These are phyloP conservation scores for Hymenotorrendiella dingleyae DNA, from an alignment of 2,329 filamentous ascomycete genomes.

Conservation along the genomic window DNA sequence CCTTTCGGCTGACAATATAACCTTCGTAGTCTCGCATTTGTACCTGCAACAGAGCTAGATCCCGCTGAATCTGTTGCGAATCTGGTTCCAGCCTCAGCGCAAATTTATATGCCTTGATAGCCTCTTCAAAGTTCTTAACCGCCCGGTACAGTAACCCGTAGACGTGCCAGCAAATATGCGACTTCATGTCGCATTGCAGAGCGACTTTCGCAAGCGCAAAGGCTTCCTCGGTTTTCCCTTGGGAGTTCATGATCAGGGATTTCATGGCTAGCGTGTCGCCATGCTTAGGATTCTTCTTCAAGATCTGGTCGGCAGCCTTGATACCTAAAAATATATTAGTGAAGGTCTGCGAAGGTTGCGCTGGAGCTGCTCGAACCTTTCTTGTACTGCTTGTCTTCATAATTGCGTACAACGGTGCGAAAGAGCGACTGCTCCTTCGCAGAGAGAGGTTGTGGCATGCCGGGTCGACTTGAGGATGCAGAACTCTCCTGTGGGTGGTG, in stretches of 20 bases:
- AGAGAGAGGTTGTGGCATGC: conserved; percentile 67
- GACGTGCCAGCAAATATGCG: conserved; percentile 98
- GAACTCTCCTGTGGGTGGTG: no score
- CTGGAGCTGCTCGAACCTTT: conserved; percentile 45
- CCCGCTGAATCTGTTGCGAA: conserved; percentile 86
- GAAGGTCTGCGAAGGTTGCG: conserved; percentile 5
- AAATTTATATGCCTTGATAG: conserved; percentile 98
- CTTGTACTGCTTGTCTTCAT: conserved; percentile 99
- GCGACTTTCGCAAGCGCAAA: conserved; percentile 90
- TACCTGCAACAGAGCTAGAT: conserved; percentile 86
- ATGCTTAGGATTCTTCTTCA: conserved; percentile 91
- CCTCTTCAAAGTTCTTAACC: conserved; percentile 97
- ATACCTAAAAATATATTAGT: conserved; percentile 48
- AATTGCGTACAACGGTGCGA: conserved; percentile 87
- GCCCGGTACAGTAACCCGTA: conserved; percentile 91
- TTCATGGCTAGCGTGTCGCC: conserved; percentile 99
- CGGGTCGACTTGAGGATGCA: conserved; percentile 11
- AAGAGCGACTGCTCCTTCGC: conserved; percentile 94
- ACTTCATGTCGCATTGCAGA: conserved; percentile 95
- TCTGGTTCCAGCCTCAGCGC: conserved; percentile 91
- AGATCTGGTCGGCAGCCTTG: conserved; percentile 93
- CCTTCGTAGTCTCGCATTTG: conserved; percentile 96
- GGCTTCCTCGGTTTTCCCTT: conserved; percentile 88
- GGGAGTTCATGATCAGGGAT: conserved; percentile 88
- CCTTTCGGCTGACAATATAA: conserved; percentile 81